These are phyloP conservation scores for Cercospora sp. DNA, from an alignment of 2,329 filamentous ascomycete species.

Conservation along the genomic window DNA sequence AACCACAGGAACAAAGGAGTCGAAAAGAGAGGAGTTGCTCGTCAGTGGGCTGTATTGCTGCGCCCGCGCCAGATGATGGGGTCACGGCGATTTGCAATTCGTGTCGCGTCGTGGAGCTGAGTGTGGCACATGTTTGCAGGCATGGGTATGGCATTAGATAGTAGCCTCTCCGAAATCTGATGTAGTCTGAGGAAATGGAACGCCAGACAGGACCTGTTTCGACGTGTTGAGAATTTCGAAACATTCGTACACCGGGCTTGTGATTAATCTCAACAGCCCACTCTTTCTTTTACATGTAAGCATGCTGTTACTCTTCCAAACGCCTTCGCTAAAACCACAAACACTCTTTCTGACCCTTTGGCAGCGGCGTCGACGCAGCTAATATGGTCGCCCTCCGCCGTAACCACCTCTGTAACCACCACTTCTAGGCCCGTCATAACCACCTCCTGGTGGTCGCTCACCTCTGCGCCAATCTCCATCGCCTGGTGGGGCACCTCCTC, in stretches of 20 bases:
- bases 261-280: not conserved
- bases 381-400: conserved; percentile 34
- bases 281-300: not conserved
- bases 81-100: not conserved
- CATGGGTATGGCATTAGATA: not conserved
- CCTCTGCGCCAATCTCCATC: conserved; percentile 43
- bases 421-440: conserved; percentile 25
- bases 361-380: not conserved
- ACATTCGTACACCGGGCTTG: not conserved
- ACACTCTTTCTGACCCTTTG: not conserved
- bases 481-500: conserved; percentile 35
- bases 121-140: not conserved
- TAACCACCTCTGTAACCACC: conserved; percentile 32
- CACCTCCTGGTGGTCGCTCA: conserved; percentile 39
- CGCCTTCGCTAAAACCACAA: conserved; percentile 14
- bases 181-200: not conserved
- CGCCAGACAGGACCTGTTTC: not conserved
- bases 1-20: not conserved
- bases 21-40: not conserved
- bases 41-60: not conserved
- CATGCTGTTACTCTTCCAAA: not conserved
- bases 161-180: not conserved
- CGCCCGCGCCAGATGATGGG: not conserved
- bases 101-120: not conserved
- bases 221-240: not conserved